Percentiles rank a stretch among this genome's conserved stretches.
phyloP scores from a whole-genome alignment of 257 asterid species.

The Solanum bulbocastanum region DNA sequence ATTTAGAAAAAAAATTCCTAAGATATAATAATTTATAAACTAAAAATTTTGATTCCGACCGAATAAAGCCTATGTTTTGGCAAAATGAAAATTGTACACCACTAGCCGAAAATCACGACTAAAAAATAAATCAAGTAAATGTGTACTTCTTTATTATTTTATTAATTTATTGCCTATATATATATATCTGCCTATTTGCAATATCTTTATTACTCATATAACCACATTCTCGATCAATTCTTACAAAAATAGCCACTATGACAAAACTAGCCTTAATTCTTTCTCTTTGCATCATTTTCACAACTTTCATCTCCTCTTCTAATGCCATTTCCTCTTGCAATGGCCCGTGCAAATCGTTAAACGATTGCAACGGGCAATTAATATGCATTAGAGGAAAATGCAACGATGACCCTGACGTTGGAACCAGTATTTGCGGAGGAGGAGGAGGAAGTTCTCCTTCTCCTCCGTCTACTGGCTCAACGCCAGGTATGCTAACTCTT shows the following conservation, averaged over 20 bases:
- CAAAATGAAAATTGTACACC: not conserved
- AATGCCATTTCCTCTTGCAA: slow-evolving; percentile 19
- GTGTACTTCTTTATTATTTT: not conserved
- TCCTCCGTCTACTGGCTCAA: slow-evolving; percentile 6
- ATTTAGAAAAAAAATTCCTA: too few relatives aligned
- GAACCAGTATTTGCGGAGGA: not conserved
- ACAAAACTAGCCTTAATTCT: not conserved
- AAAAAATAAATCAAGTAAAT: not conserved
- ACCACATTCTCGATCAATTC: not conserved
- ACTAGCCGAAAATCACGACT: not conserved
- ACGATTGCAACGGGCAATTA: slow-evolving; percentile 21
- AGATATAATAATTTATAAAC: not conserved
- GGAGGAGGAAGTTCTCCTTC: not conserved
- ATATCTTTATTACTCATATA: not conserved
- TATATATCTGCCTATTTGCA: not conserved
- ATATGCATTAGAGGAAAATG: slow-evolving; percentile 23
- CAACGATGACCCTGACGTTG: slow-evolving; percentile 24
- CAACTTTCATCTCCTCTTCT: not conserved
- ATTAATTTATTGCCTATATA: not conserved
- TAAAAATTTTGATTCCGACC: fast-evolving
- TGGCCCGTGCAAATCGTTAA: slow-evolving; percentile 9
- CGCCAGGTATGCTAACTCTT: slow-evolving; percentile 22
- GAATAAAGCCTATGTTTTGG: not conserved
- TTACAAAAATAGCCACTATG: not conserved
- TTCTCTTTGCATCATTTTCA: not conserved